These are phyloP conservation scores for Micractinium conductrix DNA, from an alignment of 139 green algal genomes.

Conservation along the genomic window DNA sequence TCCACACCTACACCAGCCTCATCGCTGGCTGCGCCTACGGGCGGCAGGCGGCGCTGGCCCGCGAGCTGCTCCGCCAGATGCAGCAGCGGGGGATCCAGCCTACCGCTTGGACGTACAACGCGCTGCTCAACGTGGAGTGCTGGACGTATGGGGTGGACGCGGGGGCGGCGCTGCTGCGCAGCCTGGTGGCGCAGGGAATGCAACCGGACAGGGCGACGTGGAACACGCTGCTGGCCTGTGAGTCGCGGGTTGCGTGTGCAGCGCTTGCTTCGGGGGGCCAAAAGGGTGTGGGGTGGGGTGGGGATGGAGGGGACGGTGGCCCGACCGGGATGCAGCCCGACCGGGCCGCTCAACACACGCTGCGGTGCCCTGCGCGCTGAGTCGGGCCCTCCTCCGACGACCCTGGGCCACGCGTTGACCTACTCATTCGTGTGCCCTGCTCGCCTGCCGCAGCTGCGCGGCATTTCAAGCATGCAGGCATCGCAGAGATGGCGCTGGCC, in stretches of 20 bases:
- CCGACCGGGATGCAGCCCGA: not conserved
- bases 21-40: conserved; percentile 40
- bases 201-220: conserved; percentile 18
- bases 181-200: not conserved
- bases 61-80: conserved; percentile 42
- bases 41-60: conserved; percentile 19
- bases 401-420: not conserved
- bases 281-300: not conserved
- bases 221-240: conserved; percentile 30
- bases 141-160: conserved; percentile 5
- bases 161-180: not conserved
- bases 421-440: not conserved
- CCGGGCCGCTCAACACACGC: not conserved
- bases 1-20: conserved; percentile 59
- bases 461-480: not conserved
- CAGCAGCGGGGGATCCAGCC: conserved; percentile 27
- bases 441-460: not conserved
- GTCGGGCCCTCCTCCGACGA: not conserved
- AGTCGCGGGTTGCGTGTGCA: not conserved
- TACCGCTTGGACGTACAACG: conserved; percentile 41
- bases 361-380: too few species aligned
- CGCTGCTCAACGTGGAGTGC: conserved; percentile 37
- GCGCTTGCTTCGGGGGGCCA: not conserved
- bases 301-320: not conserved
- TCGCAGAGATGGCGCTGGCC: not conserved